Conservation (phyloP, 106 monocot species). For the Dendrobium nobile region DNA sequence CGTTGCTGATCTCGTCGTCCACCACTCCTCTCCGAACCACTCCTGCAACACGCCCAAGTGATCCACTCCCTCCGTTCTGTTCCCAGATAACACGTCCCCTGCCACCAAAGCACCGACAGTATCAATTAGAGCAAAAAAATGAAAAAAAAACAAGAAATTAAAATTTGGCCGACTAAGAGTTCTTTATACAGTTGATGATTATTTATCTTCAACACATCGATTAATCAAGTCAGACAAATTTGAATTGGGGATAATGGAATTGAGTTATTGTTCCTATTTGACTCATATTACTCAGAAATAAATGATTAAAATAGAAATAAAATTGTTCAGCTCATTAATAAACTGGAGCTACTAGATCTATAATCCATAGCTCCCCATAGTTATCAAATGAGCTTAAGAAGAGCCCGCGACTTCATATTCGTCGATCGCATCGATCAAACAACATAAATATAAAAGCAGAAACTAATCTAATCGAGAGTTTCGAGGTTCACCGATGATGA, state of each 20-base stretch:
- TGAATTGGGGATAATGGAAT: background rate
- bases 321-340: too few species aligned
- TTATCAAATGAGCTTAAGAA: too few species aligned
- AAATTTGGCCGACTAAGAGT: too few species aligned
- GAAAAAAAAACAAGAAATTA: too few species aligned
- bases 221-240: too few species aligned
- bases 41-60: conserved; percentile 45
- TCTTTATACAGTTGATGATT: too few species aligned
- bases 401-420: background rate
- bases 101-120: background rate
- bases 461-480: conserved; percentile 15
- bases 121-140: background rate
- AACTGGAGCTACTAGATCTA: too few species aligned
- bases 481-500: background rate
- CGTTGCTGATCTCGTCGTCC: conserved; percentile 30
- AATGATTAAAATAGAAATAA: too few species aligned
- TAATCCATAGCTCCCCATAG: too few species aligned
- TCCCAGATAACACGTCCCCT: conserved; percentile 64
- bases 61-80: conserved; percentile 22
- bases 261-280: too few species aligned
- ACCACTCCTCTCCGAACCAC: conserved; percentile 57
- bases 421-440: conserved; percentile 15
- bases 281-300: too few species aligned
- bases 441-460: background rate
- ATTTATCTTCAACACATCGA: too few species aligned